Percentiles rank a stretch among this genome's conserved stretches.
Conservation (phyloP, 345 rosid species). For the Citrus sinensis region DVS_A1.0 CM039165.1:36066501-36067000, state of each 20-base stretch:
- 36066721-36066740: not conserved
- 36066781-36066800: conserved; percentile 18
- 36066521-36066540: not conserved
- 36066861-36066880: not conserved
- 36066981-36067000: not conserved
- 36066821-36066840: conserved; percentile 7
- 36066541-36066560: not conserved
- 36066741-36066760: conserved; percentile 14
- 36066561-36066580: not conserved
- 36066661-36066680: conserved; percentile 2
- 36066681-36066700: conserved; percentile 18
- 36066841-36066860: not conserved
- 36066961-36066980: not conserved
- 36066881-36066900: no score
- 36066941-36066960: not conserved
- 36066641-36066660: not conserved
- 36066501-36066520: not conserved
- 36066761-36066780: not conserved
- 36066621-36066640: conserved; percentile 7
- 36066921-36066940: not conserved
- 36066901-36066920: not conserved
- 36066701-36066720: conserved; percentile 16
- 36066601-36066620: not conserved
- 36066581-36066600: conserved; percentile 6
- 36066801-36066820: not conserved